Conservation (phyloP, 208 protist species). For the Blastocrithidia nonstop region DNA sequence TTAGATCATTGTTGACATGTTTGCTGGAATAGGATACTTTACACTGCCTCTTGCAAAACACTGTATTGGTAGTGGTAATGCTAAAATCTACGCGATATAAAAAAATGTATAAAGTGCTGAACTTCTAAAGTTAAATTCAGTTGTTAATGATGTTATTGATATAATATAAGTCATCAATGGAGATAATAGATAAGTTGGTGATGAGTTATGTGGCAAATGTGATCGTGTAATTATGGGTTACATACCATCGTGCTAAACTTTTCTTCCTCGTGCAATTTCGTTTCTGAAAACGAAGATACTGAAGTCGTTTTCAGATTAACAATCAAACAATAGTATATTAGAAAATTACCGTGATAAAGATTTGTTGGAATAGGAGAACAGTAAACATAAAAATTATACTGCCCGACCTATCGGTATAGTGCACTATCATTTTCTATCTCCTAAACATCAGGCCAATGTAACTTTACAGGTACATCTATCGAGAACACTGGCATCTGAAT, state of each 20-base stretch:
- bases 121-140: slow-evolving; percentile 62
- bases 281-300: slow-evolving; percentile 35
- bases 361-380: no score
- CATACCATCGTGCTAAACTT: slow-evolving; percentile 61
- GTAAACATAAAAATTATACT: background rate
- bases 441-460: slow-evolving; percentile 17
- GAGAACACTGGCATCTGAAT: slow-evolving; percentile 34
- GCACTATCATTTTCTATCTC: slow-evolving; percentile 83
- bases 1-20: slow-evolving; percentile 88
- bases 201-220: slow-evolving; percentile 53
- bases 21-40: slow-evolving; percentile 87
- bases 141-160: slow-evolving; percentile 62
- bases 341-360: no score
- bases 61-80: slow-evolving; percentile 12
- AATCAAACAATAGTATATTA: no score
- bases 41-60: slow-evolving; percentile 72
- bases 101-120: slow-evolving; percentile 75
- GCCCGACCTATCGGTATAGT: slow-evolving; percentile 23
- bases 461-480: slow-evolving; percentile 18
- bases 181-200: slow-evolving; percentile 61
- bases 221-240: slow-evolving; percentile 87
- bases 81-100: slow-evolving; percentile 62
- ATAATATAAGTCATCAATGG: slow-evolving; percentile 53
- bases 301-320: no score
- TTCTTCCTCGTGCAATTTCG: slow-evolving; percentile 57